Evolutionary conservation across 352 stramenopile genomes (phyloP).

Genomic region (Blastocystis sp.): DNA sequence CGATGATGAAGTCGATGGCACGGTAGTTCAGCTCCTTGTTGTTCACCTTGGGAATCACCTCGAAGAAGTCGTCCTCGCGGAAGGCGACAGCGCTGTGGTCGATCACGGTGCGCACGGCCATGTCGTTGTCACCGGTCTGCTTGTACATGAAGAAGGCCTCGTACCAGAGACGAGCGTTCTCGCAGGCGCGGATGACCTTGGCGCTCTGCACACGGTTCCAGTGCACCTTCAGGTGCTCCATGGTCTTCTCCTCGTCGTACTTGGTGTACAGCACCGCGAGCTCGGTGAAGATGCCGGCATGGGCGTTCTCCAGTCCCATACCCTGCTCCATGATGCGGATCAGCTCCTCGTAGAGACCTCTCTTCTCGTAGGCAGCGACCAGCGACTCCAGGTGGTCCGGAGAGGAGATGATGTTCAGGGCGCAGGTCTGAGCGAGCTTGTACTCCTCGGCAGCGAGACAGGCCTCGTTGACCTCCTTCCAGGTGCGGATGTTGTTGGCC

Average conservation of each 20-base stretch:
- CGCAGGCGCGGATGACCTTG: constrained; percentile 90
- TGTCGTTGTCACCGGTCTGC: constrained; percentile 97
- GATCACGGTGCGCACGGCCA: constrained; percentile 96
- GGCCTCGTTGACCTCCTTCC: constrained; percentile 98
- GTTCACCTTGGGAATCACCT: constrained; percentile 95
- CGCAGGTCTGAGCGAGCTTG: constrained; percentile 90
- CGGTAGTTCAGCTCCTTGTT: constrained; percentile 99
- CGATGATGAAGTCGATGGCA: constrained; percentile 95
- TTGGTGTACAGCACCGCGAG: constrained; percentile 98
- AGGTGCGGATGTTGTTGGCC: constrained; percentile 96
- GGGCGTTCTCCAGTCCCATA: constrained; percentile 92
- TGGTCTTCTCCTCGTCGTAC: constrained; percentile 95
- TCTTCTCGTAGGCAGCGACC: constrained; percentile 95
- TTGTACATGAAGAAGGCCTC: constrained; percentile 98
- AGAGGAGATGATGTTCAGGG: constrained; percentile 98
- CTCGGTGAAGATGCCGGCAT: constrained; percentile 98
- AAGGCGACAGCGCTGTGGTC: constrained; percentile 88
- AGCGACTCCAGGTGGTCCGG: constrained; percentile 98
- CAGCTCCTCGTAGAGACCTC: constrained; percentile 88
- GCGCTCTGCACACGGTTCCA: constrained; percentile 96
- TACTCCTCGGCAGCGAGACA: constrained; percentile 96
- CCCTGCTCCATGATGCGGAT: constrained; percentile 97
- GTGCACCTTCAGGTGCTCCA: constrained; percentile 99
- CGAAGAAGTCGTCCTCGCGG: constrained; percentile 95
- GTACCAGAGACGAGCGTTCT: constrained; percentile 93